Base-by-base conservation (phyloP, 768 basidiomycete species). In the Leccinum imitatum region DNA sequence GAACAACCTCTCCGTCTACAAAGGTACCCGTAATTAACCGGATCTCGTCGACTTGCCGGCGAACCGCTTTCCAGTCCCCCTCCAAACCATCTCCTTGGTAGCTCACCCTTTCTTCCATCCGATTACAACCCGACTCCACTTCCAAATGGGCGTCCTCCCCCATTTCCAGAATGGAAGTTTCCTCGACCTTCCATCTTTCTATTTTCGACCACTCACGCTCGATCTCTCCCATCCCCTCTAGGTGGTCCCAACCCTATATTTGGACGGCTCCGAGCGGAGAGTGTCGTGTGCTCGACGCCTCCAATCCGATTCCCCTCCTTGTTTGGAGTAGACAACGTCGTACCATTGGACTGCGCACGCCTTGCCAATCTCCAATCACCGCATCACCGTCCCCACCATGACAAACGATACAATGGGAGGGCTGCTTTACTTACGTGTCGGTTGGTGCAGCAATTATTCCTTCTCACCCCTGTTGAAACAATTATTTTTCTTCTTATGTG, bases 131-230 rank as follows among this genome's bases (percentile, higher is more conserved):
- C 55, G 59, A 50, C 56, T 56, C 64, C 59, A 60, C 41, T 23
- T 25, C 35, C 51, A 39, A 57, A 44, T 41, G 30, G 37, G 11
- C 52, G 27, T 19, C 14, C 30, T n/a, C 58, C 19, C 55, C 63
- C 59, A 35, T 58, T 58, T 62, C 48, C 17, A 63, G 60, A 60
- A 69, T 54, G 54, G 50, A 65, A 53, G 6, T 19, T 57, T 50
- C 58, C 50, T 58, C 67, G 58, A 54, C n/a, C 56, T 63, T 60
- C 48, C 57, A 55, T 56, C 30, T 53, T 68, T 58, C 66, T 60
- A 59, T 67, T 62, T 63, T 56, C 41, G 46, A 48, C 53, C 10
- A 8, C 19, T 44, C 41, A 44, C 65, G 25, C 55, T 60, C 46
- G 37, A 48, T 60, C 57, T 53, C 59, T 60, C 46, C 9, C 41